Base-by-base conservation (phyloP, 768 basidiomycete species). In the Kwoniella mangroviensis region DNA sequence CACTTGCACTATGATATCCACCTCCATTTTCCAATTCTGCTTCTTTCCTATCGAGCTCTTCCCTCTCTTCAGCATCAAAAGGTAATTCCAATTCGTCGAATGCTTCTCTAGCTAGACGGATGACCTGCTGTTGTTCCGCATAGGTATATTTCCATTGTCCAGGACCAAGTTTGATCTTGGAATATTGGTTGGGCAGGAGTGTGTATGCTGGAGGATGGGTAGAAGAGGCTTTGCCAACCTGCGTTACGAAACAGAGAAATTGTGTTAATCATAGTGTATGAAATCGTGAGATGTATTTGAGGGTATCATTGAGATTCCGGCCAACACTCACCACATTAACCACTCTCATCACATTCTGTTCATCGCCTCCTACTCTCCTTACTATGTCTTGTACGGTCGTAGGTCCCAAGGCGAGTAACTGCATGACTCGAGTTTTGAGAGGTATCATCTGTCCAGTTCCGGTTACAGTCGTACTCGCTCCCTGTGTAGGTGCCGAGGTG, bases 371-470 rank as follows among this genome's bases (percentile, higher is more conserved):
- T 4, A 80, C 75, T 52, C 67, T 62, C 22, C 54, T 56, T 5
- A 78, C 67, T 3, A 80, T 68, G 3, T 80, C 75, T 5, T 55
- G 53, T 10, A 72, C 70, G 10, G 56, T 65, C 42, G 71, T 74
- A 9, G 76, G 73, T 6, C 79, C 79, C 12, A 80, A 64, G 4
- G 77, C 77, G 1, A 80, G 65, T n/a, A 72, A 58, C 62, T 80
- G 79, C 67, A 80, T 71, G 5, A 80, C 79, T 42, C 79, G 58
- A 19, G 79, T 80, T 66, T 80, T 80, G 55, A 80, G 74, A 15
- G 79, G 79, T 42, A 80, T 72, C 57, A 73, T 72, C 12, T 49
- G 49, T 40, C 59, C 65, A 17, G 24, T 42, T 19, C 24, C 17
- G n/a, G 22, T 60, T n/a, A 22, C 22, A 41, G 40, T 51, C 22